These are phyloP conservation scores for Amanita pallidorosea DNA, from an alignment of 768 basidiomycete genomes.

Conservation along the genomic window DNA sequence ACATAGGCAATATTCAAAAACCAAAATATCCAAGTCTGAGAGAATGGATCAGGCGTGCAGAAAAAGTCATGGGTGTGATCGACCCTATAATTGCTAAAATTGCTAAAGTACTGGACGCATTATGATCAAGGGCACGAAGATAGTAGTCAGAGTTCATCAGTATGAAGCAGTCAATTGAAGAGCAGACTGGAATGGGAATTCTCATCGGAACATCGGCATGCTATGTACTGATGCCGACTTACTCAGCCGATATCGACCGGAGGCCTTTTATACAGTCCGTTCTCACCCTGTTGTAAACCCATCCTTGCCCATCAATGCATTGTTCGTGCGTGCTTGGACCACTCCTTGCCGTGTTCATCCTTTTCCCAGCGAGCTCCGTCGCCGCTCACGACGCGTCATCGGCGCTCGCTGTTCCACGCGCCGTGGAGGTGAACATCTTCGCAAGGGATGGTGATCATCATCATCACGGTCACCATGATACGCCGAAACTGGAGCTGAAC, in stretches of 20 bases:
- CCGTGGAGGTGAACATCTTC: neutral
- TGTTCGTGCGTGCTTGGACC: neutral
- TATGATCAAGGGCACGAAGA: constrained; percentile 6
- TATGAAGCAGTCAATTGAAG: constrained; percentile 55
- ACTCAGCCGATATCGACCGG: neutral
- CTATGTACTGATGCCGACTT: neutral
- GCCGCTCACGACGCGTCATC: constrained; percentile 5
- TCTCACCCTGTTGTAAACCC: constrained; percentile 1
- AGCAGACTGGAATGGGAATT: constrained; percentile 26
- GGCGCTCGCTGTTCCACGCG: constrained; percentile 6
- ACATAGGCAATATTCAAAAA: constrained; percentile 56
- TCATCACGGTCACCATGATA: constrained; percentile 38
- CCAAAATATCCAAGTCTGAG: constrained; percentile 49
- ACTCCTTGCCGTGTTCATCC: neutral
- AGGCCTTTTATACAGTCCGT: neutral
- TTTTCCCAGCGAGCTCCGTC: neutral
- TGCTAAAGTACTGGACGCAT: constrained; percentile 46
- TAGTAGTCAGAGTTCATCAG: constrained; percentile 27
- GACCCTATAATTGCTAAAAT: constrained; percentile 49
- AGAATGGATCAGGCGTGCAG: neutral
- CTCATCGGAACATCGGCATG: neutral
- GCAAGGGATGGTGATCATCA: constrained; percentile 22
- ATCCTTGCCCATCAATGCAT: neutral
- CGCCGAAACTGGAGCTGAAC: constrained; percentile 54
- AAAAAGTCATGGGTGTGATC: neutral